These are phyloP conservation scores for Coelastrella sp. DNA, from an alignment of 139 green algal genomes.

Conservation along the genomic window DNA sequence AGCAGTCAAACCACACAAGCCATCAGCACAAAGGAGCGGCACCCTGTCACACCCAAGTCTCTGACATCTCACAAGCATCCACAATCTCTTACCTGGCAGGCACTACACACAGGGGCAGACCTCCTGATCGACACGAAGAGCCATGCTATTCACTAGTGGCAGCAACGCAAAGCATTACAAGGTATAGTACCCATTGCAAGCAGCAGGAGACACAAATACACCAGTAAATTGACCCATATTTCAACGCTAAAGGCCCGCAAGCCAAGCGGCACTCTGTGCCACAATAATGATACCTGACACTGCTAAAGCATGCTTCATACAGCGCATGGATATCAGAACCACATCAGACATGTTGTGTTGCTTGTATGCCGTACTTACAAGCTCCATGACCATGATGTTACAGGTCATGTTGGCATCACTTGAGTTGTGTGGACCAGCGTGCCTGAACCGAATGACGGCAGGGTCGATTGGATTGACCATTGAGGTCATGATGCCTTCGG, in stretches of 20 bases:
- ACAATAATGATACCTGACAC: not conserved
- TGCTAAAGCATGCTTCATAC: not conserved
- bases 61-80: too few species aligned
- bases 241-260: not conserved
- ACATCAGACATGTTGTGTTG: not conserved
- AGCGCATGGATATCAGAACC: not conserved
- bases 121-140: not conserved
- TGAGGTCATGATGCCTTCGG: not conserved
- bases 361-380: too few species aligned
- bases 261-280: not conserved
- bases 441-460: not conserved
- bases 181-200: too few species aligned
- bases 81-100: too few species aligned
- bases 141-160: not conserved
- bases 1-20: too few species aligned
- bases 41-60: too few species aligned
- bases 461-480: not conserved
- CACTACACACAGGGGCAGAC: not conserved
- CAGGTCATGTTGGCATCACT: not conserved
- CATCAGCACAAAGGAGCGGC: too few species aligned
- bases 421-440: not conserved
- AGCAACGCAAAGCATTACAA: not conserved
- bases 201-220: too few species aligned
- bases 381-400: conserved; percentile 44
- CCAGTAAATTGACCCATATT: too few species aligned